These are phyloP conservation scores for Leccinum ochraceum DNA, from an alignment of 768 basidiomycete species.

Conservation along the genomic window DNA sequence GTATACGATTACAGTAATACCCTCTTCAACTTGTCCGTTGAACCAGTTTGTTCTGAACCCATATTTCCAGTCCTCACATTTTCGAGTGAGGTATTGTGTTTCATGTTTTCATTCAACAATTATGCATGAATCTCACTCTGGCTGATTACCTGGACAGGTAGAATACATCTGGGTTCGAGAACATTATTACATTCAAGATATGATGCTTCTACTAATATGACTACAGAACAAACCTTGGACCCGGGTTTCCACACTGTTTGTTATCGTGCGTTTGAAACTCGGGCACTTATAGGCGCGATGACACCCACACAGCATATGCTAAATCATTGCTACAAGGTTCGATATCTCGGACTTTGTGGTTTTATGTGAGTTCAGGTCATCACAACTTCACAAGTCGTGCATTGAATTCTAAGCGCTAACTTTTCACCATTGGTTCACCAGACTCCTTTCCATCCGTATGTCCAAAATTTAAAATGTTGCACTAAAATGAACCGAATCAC, in stretches of 20 bases:
- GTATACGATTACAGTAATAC: too few species aligned
- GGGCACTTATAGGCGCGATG: too few species aligned
- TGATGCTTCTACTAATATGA: background rate
- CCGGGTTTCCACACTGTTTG: background rate
- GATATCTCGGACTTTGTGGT: background rate
- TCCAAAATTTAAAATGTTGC: too few species aligned
- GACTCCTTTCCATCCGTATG: too few species aligned
- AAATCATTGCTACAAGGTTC: background rate
- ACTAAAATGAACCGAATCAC: too few species aligned
- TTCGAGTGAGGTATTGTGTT: too few species aligned
- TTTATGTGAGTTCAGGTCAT: background rate
- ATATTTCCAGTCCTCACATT: background rate
- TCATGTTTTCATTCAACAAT: too few species aligned
- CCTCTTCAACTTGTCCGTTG: too few species aligned
- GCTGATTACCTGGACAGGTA: too few species aligned
- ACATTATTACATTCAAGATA: background rate
- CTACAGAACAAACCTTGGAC: background rate
- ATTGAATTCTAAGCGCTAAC: too few species aligned
- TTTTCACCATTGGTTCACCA: too few species aligned
- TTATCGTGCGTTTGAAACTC: background rate
- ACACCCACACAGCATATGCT: background rate
- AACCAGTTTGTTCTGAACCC: background rate
- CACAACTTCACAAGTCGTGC: background rate
- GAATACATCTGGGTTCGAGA: background rate
- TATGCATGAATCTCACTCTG: too few species aligned